Percentiles rank a stretch among this genome's conserved stretches.
These are phyloP conservation scores for Gnomoniopsis smithogilvyi DNA, from an alignment of 2,329 filamentous ascomycete species.

Conservation along the genomic window DNA sequence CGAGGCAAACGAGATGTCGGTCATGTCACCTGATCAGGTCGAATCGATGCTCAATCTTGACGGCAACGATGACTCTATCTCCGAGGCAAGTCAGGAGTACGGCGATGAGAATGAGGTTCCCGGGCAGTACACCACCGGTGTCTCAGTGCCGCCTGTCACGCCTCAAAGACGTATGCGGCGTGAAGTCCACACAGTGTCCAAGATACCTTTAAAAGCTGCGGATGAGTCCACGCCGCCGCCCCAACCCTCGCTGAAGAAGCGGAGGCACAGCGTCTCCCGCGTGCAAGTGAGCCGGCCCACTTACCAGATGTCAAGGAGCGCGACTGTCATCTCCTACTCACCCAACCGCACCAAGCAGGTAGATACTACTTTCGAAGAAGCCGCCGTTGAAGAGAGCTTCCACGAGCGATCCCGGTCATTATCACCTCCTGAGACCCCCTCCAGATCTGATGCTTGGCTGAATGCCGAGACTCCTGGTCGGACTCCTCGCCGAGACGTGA, in stretches of 20 bases:
- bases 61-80: slow-evolving; percentile 47
- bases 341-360: slow-evolving; percentile 40
- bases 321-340: slow-evolving; percentile 53
- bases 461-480: slow-evolving; percentile 53
- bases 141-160: slow-evolving; percentile 44
- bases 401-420: slow-evolving; percentile 22
- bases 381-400: slow-evolving; percentile 21
- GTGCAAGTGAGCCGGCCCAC: slow-evolving; percentile 41
- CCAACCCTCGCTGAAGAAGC: slow-evolving; percentile 42
- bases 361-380: slow-evolving; percentile 24
- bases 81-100: slow-evolving; percentile 63
- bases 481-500: slow-evolving; percentile 52
- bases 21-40: slow-evolving; percentile 42
- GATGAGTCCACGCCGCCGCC: slow-evolving; percentile 50
- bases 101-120: slow-evolving; percentile 63
- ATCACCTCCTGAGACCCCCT: slow-evolving; percentile 37
- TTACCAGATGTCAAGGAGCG: slow-evolving; percentile 40
- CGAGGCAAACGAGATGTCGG: slow-evolving; percentile 59
- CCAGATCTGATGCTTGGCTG: slow-evolving; percentile 52
- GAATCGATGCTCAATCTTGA: slow-evolving; percentile 31
- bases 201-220: slow-evolving; percentile 70
- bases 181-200: slow-evolving; percentile 70
- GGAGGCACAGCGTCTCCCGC: slow-evolving; percentile 49
- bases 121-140: slow-evolving; percentile 19
- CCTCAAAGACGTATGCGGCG: slow-evolving; percentile 51